Evolutionary conservation across 106 monocot species (phyloP), one percentile per base, ranked within the genome.

Genomic region (Agapanthus africanus): DNA sequence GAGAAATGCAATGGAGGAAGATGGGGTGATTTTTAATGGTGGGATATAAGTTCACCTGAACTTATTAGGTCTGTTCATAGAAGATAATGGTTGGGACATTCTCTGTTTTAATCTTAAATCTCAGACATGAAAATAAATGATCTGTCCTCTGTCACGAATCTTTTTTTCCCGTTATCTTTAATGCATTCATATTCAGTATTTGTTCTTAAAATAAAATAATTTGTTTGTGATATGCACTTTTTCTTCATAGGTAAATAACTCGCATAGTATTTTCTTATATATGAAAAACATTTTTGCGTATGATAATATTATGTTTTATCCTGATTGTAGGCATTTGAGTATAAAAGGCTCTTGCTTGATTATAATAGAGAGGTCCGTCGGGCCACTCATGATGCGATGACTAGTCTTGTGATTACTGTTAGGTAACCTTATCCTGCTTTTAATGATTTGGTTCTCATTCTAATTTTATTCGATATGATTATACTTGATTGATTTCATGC

Each of bases 341-440:
- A 97, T 77, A 97, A 79, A 77, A 88, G 77, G 71, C 82, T 97
- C n/a, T 79, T 90, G 70, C 80, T 79, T 75, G 97, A 92, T 70
- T 97, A 97, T 60, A 97, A 83, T 63, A 86, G 89, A 74, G 97
- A 97, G 39, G 97, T 97, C 66, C 88, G 97, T 21, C 81, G 84
- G 44, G 81, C 82, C 63, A 92, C 97, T 54, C 91, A 97, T 84
- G 92, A 92, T 44, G 78, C 84, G 37, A 92, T 92, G 97, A 41
- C 82, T 65, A 74, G 67, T 79, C 82, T 97, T 80, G 92, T 85
- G 27, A 74, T 39, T 62, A 47, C 76, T 65, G 76, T 90, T 73
- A 79, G 88, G 97, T 97, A 52, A 32, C 4, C 16, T 61, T 71
- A 52, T 49, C 40, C 49, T 59, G 30, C 57, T 75, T 7, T 32